Base-by-base conservation (phyloP, 2,329 filamentous ascomycete genomes). In the Alternaria consortialis region DNA sequence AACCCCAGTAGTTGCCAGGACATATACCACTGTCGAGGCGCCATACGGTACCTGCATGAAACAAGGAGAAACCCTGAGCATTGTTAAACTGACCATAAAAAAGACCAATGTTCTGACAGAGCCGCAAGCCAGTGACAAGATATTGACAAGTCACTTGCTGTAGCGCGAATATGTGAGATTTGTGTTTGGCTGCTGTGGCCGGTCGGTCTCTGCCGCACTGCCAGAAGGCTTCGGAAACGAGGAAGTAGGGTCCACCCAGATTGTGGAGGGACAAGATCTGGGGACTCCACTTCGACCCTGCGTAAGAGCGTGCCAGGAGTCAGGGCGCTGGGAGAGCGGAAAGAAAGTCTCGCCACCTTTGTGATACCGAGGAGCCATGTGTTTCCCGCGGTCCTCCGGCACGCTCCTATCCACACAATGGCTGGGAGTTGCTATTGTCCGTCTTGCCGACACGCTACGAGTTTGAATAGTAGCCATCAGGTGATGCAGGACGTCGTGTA, bases 201-300 rank as follows among this genome's bases (percentile, higher is more conserved):
- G 42, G n/a, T 47, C 11, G 13, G 29, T n/a, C 9, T 11, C 32
- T 23, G 23, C 31, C 32, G n/a, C 17, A 29, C 27, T 34, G 40
- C 23, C 23, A 40, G 32, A 61, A 37, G 27, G 40, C 34, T 40
- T 48, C 44, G 36, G 42, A 58, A 34, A 51, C 47, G 23, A 47
- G 40, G 54, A 43, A 37, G 48, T 27, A 42, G 36, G 53, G 57
- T 32, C 34, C 52, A 51, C 46, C 39, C 39, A 48, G 31, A 17
- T 40, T 56, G 56, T 53, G 62, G 62, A 53, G 57, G 48, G 50
- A 31, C 47, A 25, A 40, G 57, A 63, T 61, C 60, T 56, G 67
- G 62, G 60, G 66, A 59, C 66, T 68, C 67, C 67, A 56, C 66
- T 57, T 60, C 29, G 64, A 60, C 69, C 69, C 67, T 71, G 69